Conservation (phyloP, 768 basidiomycete species). For the Suillus plorans region DNA sequence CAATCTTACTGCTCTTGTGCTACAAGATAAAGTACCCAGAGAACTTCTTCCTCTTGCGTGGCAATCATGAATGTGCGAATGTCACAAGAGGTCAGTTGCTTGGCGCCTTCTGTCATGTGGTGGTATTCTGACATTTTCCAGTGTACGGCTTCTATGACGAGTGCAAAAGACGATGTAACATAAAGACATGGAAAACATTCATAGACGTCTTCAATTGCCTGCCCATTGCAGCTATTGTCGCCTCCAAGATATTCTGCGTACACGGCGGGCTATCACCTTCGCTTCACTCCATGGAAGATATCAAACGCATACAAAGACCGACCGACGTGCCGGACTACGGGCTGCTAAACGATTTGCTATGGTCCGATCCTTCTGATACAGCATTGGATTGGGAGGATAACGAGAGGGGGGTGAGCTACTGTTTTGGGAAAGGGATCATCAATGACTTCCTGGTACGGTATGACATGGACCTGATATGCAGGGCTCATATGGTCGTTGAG, state of each 20-base stretch:
- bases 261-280: conserved; percentile 95
- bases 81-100: conserved; percentile 85
- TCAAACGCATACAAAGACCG: conserved; percentile 94
- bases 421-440: conserved; percentile 97
- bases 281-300: conserved; percentile 95
- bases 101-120: conserved; percentile 11
- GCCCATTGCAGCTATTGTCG: conserved; percentile 97
- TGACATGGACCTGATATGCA: conserved; percentile 99
- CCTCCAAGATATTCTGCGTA: conserved; percentile 99
- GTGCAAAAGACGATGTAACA: conserved; percentile 98
- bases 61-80: conserved; percentile 99
- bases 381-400: conserved; percentile 99
- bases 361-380: conserved; percentile 98
- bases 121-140: conserved; percentile 32
- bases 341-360: conserved; percentile 92
- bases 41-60: conserved; percentile 96
- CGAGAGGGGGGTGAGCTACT: conserved; percentile 97
- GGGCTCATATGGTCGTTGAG: conserved; percentile 99
- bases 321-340: conserved; percentile 99
- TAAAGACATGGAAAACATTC: conserved; percentile 99
- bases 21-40: conserved; percentile 99
- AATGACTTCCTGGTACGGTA: conserved; percentile 93
- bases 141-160: conserved; percentile 99
- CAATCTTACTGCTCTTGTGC: conserved; percentile 92
- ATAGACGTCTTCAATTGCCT: conserved; percentile 99